These are phyloP conservation scores for Tuber brumale DNA, from an alignment of 495 filamentous ascomycete genomes.

Conservation along the genomic window DNA sequence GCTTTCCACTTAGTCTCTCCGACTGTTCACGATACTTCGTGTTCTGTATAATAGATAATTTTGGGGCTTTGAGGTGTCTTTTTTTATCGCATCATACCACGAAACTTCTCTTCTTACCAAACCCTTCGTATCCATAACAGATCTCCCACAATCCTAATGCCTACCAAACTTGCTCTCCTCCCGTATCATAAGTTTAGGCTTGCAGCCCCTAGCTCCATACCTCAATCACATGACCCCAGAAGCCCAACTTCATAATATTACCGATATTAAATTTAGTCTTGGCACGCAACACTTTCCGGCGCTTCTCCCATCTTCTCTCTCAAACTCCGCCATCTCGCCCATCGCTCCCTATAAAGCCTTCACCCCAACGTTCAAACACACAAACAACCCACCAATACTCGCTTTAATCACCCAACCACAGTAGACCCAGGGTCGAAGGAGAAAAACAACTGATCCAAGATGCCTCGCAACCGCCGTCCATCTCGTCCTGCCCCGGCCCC, in stretches of 20 bases:
- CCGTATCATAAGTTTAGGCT: not conserved
- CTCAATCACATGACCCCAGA: not conserved
- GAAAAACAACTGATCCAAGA: constrained; percentile 48
- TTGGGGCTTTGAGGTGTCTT: not conserved
- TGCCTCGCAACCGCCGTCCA: constrained; percentile 73
- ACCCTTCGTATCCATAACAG: not conserved
- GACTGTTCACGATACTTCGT: not conserved
- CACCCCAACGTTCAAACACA: constrained; percentile 7
- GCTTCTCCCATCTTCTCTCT: not conserved
- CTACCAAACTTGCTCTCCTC: not conserved
- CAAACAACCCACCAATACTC: constrained; percentile 4
- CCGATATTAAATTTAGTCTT: not conserved
- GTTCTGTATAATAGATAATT: not conserved
- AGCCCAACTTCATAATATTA: not conserved
- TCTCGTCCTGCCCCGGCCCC: constrained; percentile 62
- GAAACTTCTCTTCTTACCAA: not conserved
- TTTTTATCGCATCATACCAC: not conserved
- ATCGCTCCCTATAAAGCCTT: constrained; percentile 2
- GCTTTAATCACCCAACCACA: constrained; percentile 28
- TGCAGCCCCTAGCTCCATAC: not conserved
- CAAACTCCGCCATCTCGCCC: not conserved
- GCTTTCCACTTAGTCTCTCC: not conserved
- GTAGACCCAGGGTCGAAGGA: constrained; percentile 1
- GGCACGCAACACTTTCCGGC: not conserved
- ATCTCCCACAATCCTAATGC: not conserved